phyloP scores from a whole-genome alignment of 2,329 filamentous ascomycete species.

The Beauveria sp. region DNA sequence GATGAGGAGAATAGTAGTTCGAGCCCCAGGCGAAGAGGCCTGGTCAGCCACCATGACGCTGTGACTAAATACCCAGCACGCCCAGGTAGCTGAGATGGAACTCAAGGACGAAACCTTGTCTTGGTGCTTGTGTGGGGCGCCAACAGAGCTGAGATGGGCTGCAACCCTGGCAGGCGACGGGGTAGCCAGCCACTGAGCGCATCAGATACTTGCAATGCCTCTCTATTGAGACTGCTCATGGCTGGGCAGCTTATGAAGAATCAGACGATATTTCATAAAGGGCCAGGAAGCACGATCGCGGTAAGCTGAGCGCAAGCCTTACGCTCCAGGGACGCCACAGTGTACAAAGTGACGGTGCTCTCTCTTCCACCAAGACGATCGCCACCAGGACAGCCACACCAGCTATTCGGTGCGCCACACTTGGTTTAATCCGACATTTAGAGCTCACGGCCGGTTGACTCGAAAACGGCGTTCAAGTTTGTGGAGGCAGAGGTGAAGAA shows the following conservation, averaged over 20 bases:
- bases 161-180: neutral
- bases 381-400: neutral
- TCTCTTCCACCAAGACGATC: neutral
- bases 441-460: neutral
- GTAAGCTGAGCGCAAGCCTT: no score
- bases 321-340: no score
- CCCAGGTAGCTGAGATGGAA: neutral
- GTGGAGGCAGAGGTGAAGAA: no score
- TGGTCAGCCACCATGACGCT: neutral
- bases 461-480: neutral
- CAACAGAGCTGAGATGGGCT: neutral
- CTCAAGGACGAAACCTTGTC: neutral
- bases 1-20: neutral
- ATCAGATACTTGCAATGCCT: neutral
- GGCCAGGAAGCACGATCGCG: no score
- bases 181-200: neutral
- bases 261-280: no score
- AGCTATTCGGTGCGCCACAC: neutral
- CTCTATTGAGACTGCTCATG: neutral
- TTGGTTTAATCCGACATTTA: neutral
- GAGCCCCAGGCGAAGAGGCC: neutral
- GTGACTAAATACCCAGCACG: neutral
- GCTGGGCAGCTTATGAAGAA: no score
- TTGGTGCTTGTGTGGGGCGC: slow-evolving; percentile 1
- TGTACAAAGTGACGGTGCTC: neutral